Base-by-base conservation (phyloP, 1,284 basidiomycete species). In the Cryptococcus hybrid region DNA sequence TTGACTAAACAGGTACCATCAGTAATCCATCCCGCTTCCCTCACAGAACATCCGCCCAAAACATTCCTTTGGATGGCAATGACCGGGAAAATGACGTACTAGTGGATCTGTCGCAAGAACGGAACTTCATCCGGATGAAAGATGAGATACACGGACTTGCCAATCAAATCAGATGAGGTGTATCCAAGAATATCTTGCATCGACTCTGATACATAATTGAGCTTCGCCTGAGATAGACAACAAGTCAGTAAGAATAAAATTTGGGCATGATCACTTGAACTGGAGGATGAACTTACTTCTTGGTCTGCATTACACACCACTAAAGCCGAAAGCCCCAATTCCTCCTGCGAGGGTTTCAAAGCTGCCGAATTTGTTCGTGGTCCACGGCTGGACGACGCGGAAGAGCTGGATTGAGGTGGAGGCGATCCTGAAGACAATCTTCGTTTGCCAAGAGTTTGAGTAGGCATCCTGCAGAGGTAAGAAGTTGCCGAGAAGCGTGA, bases 41-140 rank as follows among this genome's bases (percentile, higher is more conserved):
- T 35, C 46, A 12, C 46, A 15, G n/a, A 44, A 44, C 43, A 44
- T 44, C 43, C 18, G 39, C 9, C 51, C 30, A 9, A 15, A 24
- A 44, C 35, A 7, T 49, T 7, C 35, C 30, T 39, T 35, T 24
- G 18, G 8, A 9, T 15, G 43, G 34, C 47, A 18, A 47, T 45
- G 30, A 50, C 7, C 54, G 43, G 11, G 38, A n/a, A 3, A n/a
- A 30, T 6, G 6, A 69, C 74, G 57, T 56, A 75, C 73, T 67
- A 71, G 48, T 71, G 70, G 2, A 69, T 61, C 47, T 70, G 64
- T 13, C 60, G 40, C 13, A 73, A 51, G 7, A 63, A 53, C 3
- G 61, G 62, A 8, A 69, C 60, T 56, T 76, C 73, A 18, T 73
- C 73, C 12, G 73, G 74, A 56, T 76, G 73, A 38, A 73, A 69